Evolutionary conservation across 177 flowering plant species (phyloP).

Genomic region (Vitis hybrid): DNA sequence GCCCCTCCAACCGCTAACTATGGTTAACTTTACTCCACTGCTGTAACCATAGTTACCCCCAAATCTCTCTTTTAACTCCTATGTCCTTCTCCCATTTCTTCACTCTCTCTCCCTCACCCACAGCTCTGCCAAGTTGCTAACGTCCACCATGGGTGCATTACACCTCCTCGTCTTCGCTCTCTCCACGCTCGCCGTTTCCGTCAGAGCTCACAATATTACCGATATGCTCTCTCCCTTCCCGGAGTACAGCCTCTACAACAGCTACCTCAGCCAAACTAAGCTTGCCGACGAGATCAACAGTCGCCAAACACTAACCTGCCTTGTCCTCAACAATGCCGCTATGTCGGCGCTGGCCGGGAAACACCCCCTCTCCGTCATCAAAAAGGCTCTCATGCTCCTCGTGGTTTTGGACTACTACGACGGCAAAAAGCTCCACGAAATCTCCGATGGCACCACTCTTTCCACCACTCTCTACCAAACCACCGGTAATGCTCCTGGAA

Average conservation of each 20-base stretch:
- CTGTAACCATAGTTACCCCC: too few relatives aligned
- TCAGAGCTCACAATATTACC: constrained; percentile 75
- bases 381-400: constrained; percentile 59
- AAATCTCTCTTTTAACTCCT: too few relatives aligned
- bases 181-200: constrained; percentile 6
- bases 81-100: too few relatives aligned
- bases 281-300: constrained; percentile 87
- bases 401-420: constrained; percentile 83
- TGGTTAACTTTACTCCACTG: too few relatives aligned
- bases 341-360: constrained; percentile 50
- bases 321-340: constrained; percentile 62
- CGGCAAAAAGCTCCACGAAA: too few relatives aligned
- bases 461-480: too few relatives aligned
- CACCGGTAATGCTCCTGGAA: too few relatives aligned
- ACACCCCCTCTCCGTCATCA: constrained; percentile 49
- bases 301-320: constrained; percentile 72
- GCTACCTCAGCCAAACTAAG: constrained; percentile 58
- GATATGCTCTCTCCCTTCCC: constrained; percentile 52
- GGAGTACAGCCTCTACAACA: constrained; percentile 61
- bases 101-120: constrained; percentile 6
- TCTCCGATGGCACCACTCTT: too few relatives aligned
- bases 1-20: too few relatives aligned
- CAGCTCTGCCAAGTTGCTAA: background rate
- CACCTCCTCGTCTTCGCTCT: constrained; percentile 14
- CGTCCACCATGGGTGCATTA: constrained; percentile 16